Evolutionary conservation across 129 eudicot species (phyloP), one percentile per base, ranked within the genome.

Genomic region (Flaveria bidentis): DNA sequence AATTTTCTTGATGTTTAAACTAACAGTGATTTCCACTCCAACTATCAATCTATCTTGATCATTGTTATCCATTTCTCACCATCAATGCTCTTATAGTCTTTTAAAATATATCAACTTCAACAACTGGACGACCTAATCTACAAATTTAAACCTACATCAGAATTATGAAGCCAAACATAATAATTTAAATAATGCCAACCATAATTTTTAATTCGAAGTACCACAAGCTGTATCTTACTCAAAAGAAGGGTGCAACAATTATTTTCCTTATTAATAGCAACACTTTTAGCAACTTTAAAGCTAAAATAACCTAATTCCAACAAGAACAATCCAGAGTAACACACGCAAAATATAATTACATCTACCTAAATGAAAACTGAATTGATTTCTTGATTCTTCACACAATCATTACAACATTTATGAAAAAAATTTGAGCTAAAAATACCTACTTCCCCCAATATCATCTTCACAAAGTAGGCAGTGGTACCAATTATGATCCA

Each of bases 241-340:
- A 47, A 63, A 11, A 8, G 23, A 65, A 30, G 20, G 20, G 44
- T 44, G 42, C 11, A 64, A 49, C 36, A 22, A 65, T 13, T 26
- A 50, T 10, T 64, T 30, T 49, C 65, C 51, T 49, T 76, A 49
- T 12, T 28, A 76, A 75, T 63, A 25, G 79, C 71, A 73, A 13
- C 26, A 22, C 11, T 53, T 73, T 39, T 13, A 20, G 68, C 20
- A 23, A 58, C 46, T 60, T 60, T 22, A 22, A 58, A 22, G 58
- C 68, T 41, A 47, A 60, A 60, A 42, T 60, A 69, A 25, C 45
- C 70, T 74, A 58, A 25, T 26, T 58, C 26, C 44, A 50, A 39
- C 42, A 74, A 60, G 57, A 60, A 9, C 30, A 15, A 73, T 57
- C 44, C 9, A 42, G 56, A 41, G 42, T 20, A 42, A 55, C 17